Conservation (phyloP, 257 asterid species). For the Solanum sejunctum region DNA sequence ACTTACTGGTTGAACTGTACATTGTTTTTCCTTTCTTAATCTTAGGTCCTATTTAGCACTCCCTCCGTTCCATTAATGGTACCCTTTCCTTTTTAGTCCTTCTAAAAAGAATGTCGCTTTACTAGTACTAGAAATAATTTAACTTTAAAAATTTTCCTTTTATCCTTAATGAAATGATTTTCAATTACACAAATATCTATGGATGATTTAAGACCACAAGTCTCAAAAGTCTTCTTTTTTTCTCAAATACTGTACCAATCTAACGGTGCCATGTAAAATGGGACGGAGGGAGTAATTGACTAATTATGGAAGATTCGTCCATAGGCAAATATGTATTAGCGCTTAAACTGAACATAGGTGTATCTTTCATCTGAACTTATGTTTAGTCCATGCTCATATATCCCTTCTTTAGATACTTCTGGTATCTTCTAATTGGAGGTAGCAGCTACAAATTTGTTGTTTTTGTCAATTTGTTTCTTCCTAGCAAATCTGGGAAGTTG, state of each 20-base stretch:
- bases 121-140: too few species aligned
- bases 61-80: too few species aligned
- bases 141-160: too few species aligned
- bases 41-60: background rate
- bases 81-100: too few species aligned
- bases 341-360: background rate
- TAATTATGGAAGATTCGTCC: background rate
- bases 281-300: too few species aligned
- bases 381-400: background rate
- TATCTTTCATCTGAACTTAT: background rate
- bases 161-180: too few species aligned
- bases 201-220: too few species aligned
- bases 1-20: background rate
- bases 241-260: too few species aligned
- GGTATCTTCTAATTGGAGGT: background rate
- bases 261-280: too few species aligned
- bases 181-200: too few species aligned
- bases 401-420: background rate
- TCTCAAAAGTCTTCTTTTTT: too few species aligned
- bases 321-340: background rate
- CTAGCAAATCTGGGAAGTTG: background rate
- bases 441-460: background rate
- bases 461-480: background rate
- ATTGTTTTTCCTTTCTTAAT: background rate
- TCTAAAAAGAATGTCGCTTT: too few species aligned